Evolutionary conservation across 2,329 filamentous ascomycete species (phyloP).

Genomic region (Trichophyton verrucosum): DNA sequence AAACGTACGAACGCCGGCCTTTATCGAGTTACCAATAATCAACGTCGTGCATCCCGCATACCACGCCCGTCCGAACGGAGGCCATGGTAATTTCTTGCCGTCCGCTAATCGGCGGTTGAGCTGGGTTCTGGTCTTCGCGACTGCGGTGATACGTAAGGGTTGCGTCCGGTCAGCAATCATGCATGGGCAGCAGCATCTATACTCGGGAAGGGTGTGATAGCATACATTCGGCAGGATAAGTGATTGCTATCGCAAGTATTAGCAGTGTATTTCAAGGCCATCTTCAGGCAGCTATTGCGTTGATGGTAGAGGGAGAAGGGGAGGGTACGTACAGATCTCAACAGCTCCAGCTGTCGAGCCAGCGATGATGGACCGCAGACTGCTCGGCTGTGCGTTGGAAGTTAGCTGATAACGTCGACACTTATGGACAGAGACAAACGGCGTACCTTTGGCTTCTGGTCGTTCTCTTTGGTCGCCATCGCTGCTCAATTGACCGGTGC

Average conservation of each 20-base stretch:
- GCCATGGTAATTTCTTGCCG: constrained; percentile 83
- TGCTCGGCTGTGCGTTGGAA: constrained; percentile 48
- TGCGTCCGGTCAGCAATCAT: not conserved
- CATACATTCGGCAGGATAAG: constrained; percentile 86
- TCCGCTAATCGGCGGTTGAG: constrained; percentile 74
- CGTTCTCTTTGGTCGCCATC: constrained; percentile 21
- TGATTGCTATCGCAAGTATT: constrained; percentile 53
- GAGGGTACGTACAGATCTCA: constrained; percentile 59
- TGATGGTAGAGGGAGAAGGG: not conserved
- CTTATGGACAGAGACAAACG: not conserved
- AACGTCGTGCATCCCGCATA: constrained; percentile 95
- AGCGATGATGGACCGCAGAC: constrained; percentile 78
- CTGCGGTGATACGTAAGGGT: constrained; percentile 30
- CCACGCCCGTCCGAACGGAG: constrained; percentile 86
- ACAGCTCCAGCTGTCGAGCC: constrained; percentile 88
- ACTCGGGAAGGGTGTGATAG: not conserved
- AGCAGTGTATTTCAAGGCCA: constrained; percentile 9
- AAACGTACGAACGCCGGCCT: constrained; percentile 77
- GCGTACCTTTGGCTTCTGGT: constrained; percentile 28
- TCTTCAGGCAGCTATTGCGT: not conserved
- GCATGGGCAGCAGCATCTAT: not conserved
- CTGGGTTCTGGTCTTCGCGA: constrained; percentile 90
- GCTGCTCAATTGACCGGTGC: not conserved
- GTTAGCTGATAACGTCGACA: not conserved
- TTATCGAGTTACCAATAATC: constrained; percentile 92